phyloP scores from a whole-genome alignment of 495 filamentous ascomycete species.

The Peziza echinospora region DNA sequence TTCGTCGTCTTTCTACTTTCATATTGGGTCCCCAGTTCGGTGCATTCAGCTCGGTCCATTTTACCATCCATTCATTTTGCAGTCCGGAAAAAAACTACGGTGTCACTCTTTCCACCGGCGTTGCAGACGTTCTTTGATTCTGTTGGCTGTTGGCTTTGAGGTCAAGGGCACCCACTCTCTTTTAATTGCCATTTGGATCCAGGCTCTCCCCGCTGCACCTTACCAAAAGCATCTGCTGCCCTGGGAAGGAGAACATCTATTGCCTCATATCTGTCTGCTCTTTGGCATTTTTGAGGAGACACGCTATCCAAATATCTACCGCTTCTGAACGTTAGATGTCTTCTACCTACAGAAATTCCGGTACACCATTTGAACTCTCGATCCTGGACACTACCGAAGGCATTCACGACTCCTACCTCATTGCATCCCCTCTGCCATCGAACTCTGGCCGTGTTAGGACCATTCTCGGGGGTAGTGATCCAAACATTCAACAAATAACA shows the following conservation, averaged over 20 bases:
- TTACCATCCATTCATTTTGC: background rate
- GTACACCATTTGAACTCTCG: conserved; percentile 5
- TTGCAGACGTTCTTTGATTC: conserved; percentile 10
- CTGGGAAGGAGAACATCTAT: too few relatives aligned
- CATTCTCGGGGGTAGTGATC: background rate
- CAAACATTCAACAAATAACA: background rate
- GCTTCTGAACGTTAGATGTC: background rate
- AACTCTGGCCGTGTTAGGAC: background rate
- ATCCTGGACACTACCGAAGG: background rate
- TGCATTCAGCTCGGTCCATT: background rate
- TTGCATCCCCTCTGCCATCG: background rate
- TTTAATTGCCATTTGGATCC: background rate
- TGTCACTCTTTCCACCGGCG: conserved; percentile 17
- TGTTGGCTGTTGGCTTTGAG: conserved; percentile 7
- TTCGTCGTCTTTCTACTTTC: conserved; percentile 3
- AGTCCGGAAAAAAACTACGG: conserved; percentile 9
- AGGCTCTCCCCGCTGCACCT: background rate
- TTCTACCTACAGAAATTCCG: conserved; percentile 5
- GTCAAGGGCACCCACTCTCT: background rate
- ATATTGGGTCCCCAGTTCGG: background rate
- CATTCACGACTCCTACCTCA: background rate
- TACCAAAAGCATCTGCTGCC: background rate
- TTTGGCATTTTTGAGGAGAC: too few relatives aligned
- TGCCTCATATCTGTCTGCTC: too few relatives aligned
- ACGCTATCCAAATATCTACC: too few relatives aligned